A percentile compares a stretch with the other conserved stretches of the same genome.
Conservation (phyloP, 495 filamentous ascomycete genomes). For the Diplogelasinospora grovesii region DNA sequence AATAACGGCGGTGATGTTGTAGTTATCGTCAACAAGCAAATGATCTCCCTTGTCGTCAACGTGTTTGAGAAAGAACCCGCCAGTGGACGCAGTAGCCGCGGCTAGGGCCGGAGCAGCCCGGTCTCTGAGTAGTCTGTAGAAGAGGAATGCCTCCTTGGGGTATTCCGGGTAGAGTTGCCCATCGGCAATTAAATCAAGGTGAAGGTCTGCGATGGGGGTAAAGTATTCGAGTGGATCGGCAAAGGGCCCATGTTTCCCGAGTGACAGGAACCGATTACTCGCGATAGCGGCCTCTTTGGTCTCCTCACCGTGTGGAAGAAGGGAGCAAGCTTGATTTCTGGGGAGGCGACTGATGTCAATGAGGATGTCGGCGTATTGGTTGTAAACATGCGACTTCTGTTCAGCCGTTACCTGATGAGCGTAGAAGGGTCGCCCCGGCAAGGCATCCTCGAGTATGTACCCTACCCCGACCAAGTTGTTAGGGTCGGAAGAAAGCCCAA, state of each 20-base stretch:
- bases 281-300: no score
- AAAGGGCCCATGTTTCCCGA: conserved; percentile 13
- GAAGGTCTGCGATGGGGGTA: background rate
- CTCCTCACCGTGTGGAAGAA: no score
- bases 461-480: conserved; percentile 25
- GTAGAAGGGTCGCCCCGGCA: conserved; percentile 26
- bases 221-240: background rate
- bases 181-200: background rate
- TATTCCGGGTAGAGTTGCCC: background rate
- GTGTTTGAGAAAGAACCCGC: conserved; percentile 37
- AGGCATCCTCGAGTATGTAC: conserved; percentile 37
- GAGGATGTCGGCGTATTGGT: conserved; percentile 36
- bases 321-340: conserved; percentile 25
- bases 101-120: background rate
- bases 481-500: conserved; percentile 15
- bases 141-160: background rate
- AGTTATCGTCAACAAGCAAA: conserved; percentile 37
- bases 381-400: conserved; percentile 29
- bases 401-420: conserved; percentile 19
- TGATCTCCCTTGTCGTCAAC: conserved; percentile 42
- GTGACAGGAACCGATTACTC: no score
- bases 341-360: conserved; percentile 31
- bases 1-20: conserved; percentile 39
- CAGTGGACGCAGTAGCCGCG: background rate
- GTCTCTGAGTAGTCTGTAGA: conserved; percentile 1